Percentiles rank a stretch among this genome's conserved stretches.
phyloP scores from a whole-genome alignment of 441 rosid species.

The Pelargonium citronellum region DNA sequence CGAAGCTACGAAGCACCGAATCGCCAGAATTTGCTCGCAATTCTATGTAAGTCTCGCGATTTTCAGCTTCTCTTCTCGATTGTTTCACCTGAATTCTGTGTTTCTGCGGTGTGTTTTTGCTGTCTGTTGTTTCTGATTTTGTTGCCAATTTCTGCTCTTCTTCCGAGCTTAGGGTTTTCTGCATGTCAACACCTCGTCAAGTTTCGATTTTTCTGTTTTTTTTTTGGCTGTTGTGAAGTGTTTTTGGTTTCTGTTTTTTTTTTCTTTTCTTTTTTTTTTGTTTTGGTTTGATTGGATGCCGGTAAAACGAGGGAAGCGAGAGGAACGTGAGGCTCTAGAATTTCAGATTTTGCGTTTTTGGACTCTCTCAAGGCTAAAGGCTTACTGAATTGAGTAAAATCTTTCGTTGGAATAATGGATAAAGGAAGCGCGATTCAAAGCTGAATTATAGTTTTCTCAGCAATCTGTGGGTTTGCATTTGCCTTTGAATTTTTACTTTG shows the following conservation, averaged over 20 bases:
- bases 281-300: constrained; percentile 13
- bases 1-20: not conserved
- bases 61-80: not conserved
- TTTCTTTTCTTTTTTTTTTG: not conserved
- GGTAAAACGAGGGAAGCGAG: constrained; percentile 19
- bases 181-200: not conserved
- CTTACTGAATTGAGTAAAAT: not conserved
- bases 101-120: not conserved
- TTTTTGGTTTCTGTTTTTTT: not conserved
- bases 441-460: not conserved
- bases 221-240: not conserved
- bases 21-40: not conserved
- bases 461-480: too few relatives aligned
- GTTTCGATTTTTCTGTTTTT: not conserved
- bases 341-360: constrained; percentile 14
- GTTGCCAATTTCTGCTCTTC: not conserved
- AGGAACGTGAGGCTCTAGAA: constrained; percentile 4
- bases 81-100: not conserved
- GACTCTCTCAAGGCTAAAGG: not conserved
- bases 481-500: too few relatives aligned
- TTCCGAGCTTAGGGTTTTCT: constrained; percentile 1
- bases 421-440: not conserved
- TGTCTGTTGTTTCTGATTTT: not conserved
- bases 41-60: not conserved
- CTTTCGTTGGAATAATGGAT: not conserved